phyloP scores from a whole-genome alignment of 2,329 filamentous ascomycete species.

The Colletotrichum melonis region DNA sequence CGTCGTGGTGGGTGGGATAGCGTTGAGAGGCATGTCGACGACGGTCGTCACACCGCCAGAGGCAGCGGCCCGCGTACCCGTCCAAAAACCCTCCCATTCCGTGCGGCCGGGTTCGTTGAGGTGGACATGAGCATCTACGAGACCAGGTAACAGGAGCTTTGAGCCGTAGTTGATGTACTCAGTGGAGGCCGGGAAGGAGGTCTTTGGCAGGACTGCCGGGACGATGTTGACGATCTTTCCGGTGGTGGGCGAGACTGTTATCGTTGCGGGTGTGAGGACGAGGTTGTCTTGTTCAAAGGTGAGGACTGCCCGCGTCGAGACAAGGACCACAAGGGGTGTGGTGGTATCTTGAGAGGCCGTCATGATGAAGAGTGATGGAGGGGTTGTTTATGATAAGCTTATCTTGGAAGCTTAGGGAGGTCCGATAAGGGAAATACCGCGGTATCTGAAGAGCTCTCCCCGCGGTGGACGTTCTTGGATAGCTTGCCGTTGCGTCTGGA shows the following conservation, averaged over 20 bases:
- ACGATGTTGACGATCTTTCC: conserved; percentile 88
- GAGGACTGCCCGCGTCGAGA: conserved; percentile 85
- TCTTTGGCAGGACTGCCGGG: conserved; percentile 78
- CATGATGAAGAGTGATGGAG: conserved; percentile 41
- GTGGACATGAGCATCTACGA: conserved; percentile 98
- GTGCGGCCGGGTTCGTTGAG: conserved; percentile 96
- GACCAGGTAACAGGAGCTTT: conserved; percentile 84
- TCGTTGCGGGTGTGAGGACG: conserved; percentile 81
- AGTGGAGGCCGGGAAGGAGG: conserved; percentile 77
- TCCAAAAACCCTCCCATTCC: conserved; percentile 98
- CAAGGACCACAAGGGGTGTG: conserved; percentile 75
- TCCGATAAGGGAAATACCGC: conserved; percentile 4
- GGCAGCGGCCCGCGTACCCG: conserved; percentile 91
- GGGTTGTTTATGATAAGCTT: conserved; percentile 8
- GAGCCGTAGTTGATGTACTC: conserved; percentile 88
- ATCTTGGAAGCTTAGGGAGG: conserved; percentile 11
- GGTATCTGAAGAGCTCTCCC: conserved; percentile 8
- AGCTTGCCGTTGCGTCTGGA: neutral
- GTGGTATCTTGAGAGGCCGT: conserved; percentile 42
- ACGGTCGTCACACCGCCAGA: conserved; percentile 97
- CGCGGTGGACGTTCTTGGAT: conserved; percentile 1
- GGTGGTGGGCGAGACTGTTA: conserved; percentile 79
- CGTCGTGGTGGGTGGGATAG: conserved; percentile 95
- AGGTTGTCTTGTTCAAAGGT: conserved; percentile 73
- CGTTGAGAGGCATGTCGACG: conserved; percentile 97